Base-by-base conservation (phyloP, 345 rosid genomes). In the Eucalyptus polyanthemos region DNA sequence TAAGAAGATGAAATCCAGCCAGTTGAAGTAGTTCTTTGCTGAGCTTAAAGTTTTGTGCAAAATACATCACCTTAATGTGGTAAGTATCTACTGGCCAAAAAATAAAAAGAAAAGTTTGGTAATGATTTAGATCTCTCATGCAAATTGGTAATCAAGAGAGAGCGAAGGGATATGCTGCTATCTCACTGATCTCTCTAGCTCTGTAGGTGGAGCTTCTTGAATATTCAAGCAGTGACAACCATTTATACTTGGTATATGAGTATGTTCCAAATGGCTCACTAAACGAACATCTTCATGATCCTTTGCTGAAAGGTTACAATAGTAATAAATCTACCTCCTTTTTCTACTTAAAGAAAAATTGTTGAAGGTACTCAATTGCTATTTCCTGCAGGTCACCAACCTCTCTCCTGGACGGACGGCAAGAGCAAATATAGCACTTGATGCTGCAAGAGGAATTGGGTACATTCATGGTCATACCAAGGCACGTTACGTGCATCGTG, bases 381-480 rank as follows among this genome's bases (percentile, higher is more conserved):
- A 31, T 6, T 69, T 69, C 80, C 5, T 31, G 80, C 92, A 93
- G 92, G 96, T 80, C 90, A 88, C 87, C 94, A 90, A 90, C 95
- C 95, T 62, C 95, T 95, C 24, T 91, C 95, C 60, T 92, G 97
- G 96, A 87, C 92, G 3, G 50, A 50, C 15, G 1, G 94, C 95
- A 56, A 95, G 97, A 91, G 76, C 95, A 9, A 95, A 93, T 88
- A 95, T 95, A 58, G 97, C 97, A 16, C 90, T 95, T 12, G 96
- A 94, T 90, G 94, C 96, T 88, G 94, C 94, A 8, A 95, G 91
- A 83, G 96, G 96, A 80, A 92, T 95, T 22, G 95, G 92, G 87
- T 95, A 95, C 90, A 94, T 95, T 65, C 96, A 95, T 29, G 97
- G 95, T 69, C 96, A 95, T 91, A 95, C 95, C 9, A 95, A 95